Percentiles rank a stretch among this genome's conserved stretches.
phyloP scores from a whole-genome alignment of 2,329 filamentous ascomycete species.

The Pyrenophora graminea region DNA sequence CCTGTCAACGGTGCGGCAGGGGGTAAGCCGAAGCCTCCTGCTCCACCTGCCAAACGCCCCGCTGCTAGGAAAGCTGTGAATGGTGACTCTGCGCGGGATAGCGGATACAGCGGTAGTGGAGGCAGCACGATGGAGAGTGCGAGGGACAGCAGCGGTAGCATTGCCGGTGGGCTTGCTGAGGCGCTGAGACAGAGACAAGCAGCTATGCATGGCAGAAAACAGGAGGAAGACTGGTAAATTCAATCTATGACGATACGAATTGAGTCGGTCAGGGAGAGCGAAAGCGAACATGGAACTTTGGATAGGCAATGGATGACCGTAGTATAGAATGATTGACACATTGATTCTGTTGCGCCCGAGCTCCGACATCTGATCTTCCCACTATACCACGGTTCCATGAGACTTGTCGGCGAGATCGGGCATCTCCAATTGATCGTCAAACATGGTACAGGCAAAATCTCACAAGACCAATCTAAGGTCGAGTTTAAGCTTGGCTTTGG shows the following conservation, averaged over 20 bases:
- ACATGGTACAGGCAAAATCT: no score
- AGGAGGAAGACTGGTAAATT: slow-evolving; percentile 43
- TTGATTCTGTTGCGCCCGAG: not conserved
- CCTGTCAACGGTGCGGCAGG: slow-evolving; percentile 58
- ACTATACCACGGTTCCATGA: no score
- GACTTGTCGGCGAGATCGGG: no score
- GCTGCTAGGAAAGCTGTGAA: slow-evolving; percentile 68
- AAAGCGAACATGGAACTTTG: not conserved
- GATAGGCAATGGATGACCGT: not conserved
- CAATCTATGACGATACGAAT: not conserved
- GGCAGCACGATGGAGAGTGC: slow-evolving; percentile 45
- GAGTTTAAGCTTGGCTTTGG: not conserved
- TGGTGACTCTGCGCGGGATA: slow-evolving; percentile 69
- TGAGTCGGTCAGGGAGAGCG: not conserved
- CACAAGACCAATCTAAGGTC: not conserved
- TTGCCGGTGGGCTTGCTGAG: slow-evolving; percentile 57
- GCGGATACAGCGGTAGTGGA: slow-evolving; percentile 51
- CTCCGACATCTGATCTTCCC: no score
- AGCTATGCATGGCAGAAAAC: slow-evolving; percentile 52
- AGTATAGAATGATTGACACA: not conserved
- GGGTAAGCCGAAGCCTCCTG: slow-evolving; percentile 72
- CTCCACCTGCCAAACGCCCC: slow-evolving; percentile 80
- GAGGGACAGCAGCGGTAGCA: slow-evolving; percentile 48
- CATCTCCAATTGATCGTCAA: no score
- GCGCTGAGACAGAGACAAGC: slow-evolving; percentile 55